Evolutionary conservation across 805 yeast genomes (phyloP).

Genomic region (Starmera amethionina): DNA sequence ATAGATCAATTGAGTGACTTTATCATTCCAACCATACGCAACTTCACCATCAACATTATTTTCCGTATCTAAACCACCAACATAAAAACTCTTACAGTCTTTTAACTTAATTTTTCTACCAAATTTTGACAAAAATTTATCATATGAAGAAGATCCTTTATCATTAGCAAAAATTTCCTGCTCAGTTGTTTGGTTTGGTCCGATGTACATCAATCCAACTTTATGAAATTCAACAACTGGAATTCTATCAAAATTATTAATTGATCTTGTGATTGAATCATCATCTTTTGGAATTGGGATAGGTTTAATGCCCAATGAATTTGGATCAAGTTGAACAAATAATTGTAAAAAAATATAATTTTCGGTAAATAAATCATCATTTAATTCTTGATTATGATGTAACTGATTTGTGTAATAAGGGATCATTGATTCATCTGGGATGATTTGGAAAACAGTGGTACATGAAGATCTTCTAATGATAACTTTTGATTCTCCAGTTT

Average conservation of each 20-base stretch:
- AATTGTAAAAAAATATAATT: conserved; percentile 44
- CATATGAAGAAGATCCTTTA: conserved; percentile 55
- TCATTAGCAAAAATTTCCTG: conserved; percentile 52
- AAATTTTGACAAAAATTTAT: conserved; percentile 43
- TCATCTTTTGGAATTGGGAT: conserved; percentile 42
- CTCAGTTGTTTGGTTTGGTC: conserved; percentile 55
- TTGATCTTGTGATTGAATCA: conserved; percentile 37
- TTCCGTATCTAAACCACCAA: conserved; percentile 74
- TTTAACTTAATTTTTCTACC: conserved; percentile 55
- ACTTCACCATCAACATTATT: conserved; percentile 66
- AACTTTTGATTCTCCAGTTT: conserved; percentile 41
- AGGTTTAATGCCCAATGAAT: conserved; percentile 27
- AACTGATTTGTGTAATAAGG: conserved; percentile 19
- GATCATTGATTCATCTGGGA: conserved; percentile 28
- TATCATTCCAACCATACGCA: conserved; percentile 65
- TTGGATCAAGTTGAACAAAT: conserved; percentile 30
- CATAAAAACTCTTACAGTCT: conserved; percentile 42
- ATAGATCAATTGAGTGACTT: conserved; percentile 60
- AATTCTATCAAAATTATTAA: conserved; percentile 57
- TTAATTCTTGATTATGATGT: conserved; percentile 8
- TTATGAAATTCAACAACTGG: conserved; percentile 75
- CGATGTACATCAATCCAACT: conserved; percentile 70
- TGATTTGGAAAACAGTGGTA: conserved; percentile 34
- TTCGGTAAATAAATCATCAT: conserved; percentile 25
- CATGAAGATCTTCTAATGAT: conserved; percentile 63